A percentile compares a stretch with the other conserved stretches of the same genome.
Evolutionary conservation across 2,329 filamentous ascomycete species (phyloP).

Genomic region (Elsinoe ampelina): DNA sequence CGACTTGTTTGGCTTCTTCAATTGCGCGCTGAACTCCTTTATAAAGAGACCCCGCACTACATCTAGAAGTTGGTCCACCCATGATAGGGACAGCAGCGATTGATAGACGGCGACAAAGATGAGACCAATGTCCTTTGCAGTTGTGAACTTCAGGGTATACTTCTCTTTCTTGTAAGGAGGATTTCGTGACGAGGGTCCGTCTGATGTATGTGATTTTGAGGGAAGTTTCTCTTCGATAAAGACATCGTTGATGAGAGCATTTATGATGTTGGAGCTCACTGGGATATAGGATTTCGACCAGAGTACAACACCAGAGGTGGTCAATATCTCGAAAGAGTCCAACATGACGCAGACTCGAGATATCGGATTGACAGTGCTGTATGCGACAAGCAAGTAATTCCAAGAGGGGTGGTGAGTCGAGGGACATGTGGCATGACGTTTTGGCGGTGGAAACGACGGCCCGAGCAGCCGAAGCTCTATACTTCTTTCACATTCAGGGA

Average conservation of each 20-base stretch:
- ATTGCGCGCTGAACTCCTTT: constrained; percentile 77
- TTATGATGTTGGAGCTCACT: constrained; percentile 74
- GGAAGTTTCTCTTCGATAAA: constrained; percentile 90
- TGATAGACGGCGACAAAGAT: constrained; percentile 98
- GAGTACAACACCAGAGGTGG: constrained; percentile 89
- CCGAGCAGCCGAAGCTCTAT: constrained; percentile 1
- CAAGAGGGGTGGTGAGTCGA: not conserved
- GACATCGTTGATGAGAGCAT: constrained; percentile 89
- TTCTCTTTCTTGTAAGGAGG: constrained; percentile 81
- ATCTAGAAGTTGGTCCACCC: constrained; percentile 94
- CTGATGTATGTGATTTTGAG: constrained; percentile 47
- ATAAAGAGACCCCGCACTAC: constrained; percentile 90
- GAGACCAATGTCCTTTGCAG: constrained; percentile 81
- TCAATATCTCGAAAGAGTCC: constrained; percentile 93
- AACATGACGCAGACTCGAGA: constrained; percentile 53
- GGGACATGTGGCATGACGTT: constrained; percentile 9
- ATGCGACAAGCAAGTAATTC: not conserved
- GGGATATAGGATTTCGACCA: constrained; percentile 85
- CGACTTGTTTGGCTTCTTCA: constrained; percentile 64
- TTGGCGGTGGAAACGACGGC: not conserved
- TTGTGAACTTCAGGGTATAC: constrained; percentile 89
- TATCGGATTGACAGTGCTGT: not conserved
- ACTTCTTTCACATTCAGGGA: not conserved
- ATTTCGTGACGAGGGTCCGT: constrained; percentile 53
- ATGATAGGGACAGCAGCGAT: constrained; percentile 85